A percentile compares a stretch with the other conserved stretches of the same genome.
Conservation (phyloP, 2,329 filamentous ascomycete genomes). For the Cladosporium halotolerans region DNA sequence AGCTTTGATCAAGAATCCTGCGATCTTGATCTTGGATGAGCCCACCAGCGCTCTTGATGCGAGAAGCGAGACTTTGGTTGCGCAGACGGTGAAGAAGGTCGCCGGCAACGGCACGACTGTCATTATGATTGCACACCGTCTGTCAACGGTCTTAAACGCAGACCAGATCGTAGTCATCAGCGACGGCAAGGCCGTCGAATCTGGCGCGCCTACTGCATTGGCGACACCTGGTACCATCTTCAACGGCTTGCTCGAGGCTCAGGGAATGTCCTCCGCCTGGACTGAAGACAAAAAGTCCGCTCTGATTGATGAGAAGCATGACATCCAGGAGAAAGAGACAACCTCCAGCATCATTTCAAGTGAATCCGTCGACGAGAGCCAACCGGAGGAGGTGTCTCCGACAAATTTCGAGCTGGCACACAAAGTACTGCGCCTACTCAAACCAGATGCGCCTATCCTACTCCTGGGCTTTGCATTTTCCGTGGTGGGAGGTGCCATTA, state of each 20-base stretch:
- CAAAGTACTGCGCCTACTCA: conserved; percentile 16
- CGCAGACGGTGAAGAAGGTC: conserved; percentile 38
- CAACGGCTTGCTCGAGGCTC: conserved; percentile 24
- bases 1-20: conserved; percentile 39
- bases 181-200: conserved; percentile 57
- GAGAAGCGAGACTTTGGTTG: conserved; percentile 38
- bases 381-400: conserved; percentile 3
- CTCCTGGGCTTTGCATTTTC: conserved; percentile 39
- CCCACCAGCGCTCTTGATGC: conserved; percentile 42
- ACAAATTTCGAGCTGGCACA: conserved; percentile 4
- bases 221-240: conserved; percentile 30
- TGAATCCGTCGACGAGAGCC: neutral
- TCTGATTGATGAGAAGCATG: neutral
- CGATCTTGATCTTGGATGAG: conserved; percentile 43
- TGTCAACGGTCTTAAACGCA: conserved; percentile 72
- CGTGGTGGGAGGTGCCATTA: conserved; percentile 41
- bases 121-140: conserved; percentile 64
- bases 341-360: conserved; percentile 2
- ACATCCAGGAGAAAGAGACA: neutral
- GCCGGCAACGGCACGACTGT: conserved; percentile 53
- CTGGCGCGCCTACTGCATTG: conserved; percentile 55
- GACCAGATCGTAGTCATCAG: conserved; percentile 74
- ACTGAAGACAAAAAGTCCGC: neutral
- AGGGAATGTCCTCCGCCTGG: conserved; percentile 4
- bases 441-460: conserved; percentile 35